A percentile compares a stretch with the other conserved stretches of the same genome.
phyloP scores from a whole-genome alignment of 2,329 filamentous ascomycete species.

The Venturia oleaginea region DNA sequence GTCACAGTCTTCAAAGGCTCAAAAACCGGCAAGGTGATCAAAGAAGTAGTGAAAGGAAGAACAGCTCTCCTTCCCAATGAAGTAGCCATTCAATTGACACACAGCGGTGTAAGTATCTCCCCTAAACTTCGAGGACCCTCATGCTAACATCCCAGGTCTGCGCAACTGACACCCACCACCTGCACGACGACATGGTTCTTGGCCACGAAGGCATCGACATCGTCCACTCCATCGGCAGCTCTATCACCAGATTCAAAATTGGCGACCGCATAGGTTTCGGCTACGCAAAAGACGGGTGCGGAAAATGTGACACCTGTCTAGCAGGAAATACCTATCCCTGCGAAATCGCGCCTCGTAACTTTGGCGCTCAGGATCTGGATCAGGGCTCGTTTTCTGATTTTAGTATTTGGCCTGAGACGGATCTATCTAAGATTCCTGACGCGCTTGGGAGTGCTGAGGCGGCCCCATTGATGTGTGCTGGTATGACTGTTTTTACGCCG shows the following conservation, averaged over 20 bases:
- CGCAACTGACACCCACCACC: constrained; percentile 1
- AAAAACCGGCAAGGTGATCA: not conserved
- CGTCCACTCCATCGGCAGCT: not conserved
- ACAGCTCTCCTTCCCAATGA: constrained; percentile 7
- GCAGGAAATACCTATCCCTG: constrained; percentile 5
- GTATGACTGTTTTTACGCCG: constrained; percentile 7
- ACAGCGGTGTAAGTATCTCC: not conserved
- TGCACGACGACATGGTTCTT: constrained; percentile 10
- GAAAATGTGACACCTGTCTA: not conserved
- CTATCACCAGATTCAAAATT: constrained; percentile 2
- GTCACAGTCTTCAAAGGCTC: constrained; percentile 6
- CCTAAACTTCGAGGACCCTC: not conserved
- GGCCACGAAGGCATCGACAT: constrained; percentile 11
- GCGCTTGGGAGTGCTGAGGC: constrained; percentile 40
- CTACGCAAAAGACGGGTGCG: constrained; percentile 8
- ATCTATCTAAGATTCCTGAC: constrained; percentile 53
- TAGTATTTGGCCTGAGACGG: constrained; percentile 25
- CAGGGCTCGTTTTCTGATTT: constrained; percentile 8
- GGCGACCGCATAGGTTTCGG: constrained; percentile 11
- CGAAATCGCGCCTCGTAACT: not conserved
- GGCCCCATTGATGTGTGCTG: constrained; percentile 28
- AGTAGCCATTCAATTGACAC: constrained; percentile 3
- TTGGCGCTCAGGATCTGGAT: not conserved
- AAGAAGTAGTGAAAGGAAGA: not conserved
- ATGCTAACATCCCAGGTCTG: not conserved